phyloP scores from a whole-genome alignment of 805 yeast genomes.

The Candida quercuum region DNA sequence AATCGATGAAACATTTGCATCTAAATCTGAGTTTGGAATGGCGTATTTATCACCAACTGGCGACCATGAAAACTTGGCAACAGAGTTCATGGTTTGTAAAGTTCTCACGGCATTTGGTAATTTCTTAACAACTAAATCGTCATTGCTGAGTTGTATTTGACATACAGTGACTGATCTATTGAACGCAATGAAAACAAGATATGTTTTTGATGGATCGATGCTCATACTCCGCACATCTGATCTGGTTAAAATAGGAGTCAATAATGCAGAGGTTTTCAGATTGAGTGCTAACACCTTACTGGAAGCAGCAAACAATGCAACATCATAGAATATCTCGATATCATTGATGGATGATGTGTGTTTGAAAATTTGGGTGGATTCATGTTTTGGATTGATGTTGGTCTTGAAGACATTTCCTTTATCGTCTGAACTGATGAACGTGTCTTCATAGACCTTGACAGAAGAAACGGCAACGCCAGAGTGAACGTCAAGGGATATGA shows the following conservation, averaged over 20 bases:
- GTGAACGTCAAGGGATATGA: conserved; percentile 2
- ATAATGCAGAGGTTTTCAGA: conserved; percentile 1
- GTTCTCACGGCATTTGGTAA: conserved; percentile 24
- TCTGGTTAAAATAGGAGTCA: conserved; percentile 15
- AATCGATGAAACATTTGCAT: conserved; percentile 57
- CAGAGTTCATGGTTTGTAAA: conserved; percentile 36
- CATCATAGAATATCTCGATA: conserved; percentile 3
- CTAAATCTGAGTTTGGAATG: conserved; percentile 64
- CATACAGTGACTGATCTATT: conserved; percentile 14
- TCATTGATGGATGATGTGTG: conserved; percentile 15
- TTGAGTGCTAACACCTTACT: conserved; percentile 12
- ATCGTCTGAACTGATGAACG: conserved; percentile 12
- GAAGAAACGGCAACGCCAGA: conserved; percentile 5
- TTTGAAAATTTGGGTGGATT: conserved; percentile 7
- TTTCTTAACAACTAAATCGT: conserved; percentile 10
- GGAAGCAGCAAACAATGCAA: conserved; percentile 15
- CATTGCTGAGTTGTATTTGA: conserved; percentile 14
- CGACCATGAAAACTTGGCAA: conserved; percentile 50
- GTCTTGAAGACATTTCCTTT: conserved; percentile 14
- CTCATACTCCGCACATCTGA: conserved; percentile 18
- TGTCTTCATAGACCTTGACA: conserved; percentile 1
- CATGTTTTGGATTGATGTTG: conserved; percentile 1
- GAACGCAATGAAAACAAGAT: conserved; percentile 20
- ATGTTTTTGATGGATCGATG: conserved; percentile 19
- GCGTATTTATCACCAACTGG: conserved; percentile 72